Evolutionary conservation across 108 stramenopile genomes (phyloP).

Genomic region (Skeletonema tropicum): DNA sequence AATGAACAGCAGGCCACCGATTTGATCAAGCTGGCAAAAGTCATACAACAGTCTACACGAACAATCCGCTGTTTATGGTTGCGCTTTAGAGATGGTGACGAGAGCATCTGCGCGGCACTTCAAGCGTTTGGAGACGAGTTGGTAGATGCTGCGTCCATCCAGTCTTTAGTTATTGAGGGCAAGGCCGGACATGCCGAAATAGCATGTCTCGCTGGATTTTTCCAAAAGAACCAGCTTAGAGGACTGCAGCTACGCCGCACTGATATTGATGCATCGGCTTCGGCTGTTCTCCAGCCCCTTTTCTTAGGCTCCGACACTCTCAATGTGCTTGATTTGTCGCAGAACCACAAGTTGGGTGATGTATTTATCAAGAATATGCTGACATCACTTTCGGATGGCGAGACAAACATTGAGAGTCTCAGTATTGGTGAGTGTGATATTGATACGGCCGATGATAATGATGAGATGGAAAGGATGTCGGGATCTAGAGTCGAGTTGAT

Average conservation of each 20-base stretch:
- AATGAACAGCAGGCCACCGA: slow-evolving; percentile 16
- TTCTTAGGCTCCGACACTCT: slow-evolving; percentile 13
- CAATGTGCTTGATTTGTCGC: slow-evolving; percentile 26
- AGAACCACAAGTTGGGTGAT: slow-evolving; percentile 18
- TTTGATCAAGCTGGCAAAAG: slow-evolving; percentile 19
- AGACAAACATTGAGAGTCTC: slow-evolving; percentile 13
- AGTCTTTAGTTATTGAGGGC: slow-evolving; percentile 37
- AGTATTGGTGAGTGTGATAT: slow-evolving; percentile 22
- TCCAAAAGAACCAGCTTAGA: neutral
- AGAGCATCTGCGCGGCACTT: slow-evolving; percentile 24
- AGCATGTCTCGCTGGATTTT: slow-evolving; percentile 23
- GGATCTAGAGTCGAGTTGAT: slow-evolving; percentile 1
- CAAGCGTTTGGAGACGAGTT: slow-evolving; percentile 35
- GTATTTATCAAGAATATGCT: slow-evolving; percentile 13
- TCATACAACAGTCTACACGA: slow-evolving; percentile 22
- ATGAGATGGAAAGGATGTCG: slow-evolving; percentile 4
- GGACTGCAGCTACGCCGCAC: slow-evolving; percentile 19
- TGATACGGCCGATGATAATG: slow-evolving; percentile 5
- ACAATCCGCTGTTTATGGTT: slow-evolving; percentile 38
- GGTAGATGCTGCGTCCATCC: slow-evolving; percentile 21
- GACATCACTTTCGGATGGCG: slow-evolving; percentile 21
- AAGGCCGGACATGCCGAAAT: slow-evolving; percentile 28
- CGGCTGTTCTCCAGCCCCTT: slow-evolving; percentile 7
- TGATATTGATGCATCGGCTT: slow-evolving; percentile 20
- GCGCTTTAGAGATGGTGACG: slow-evolving; percentile 35